phyloP scores from a whole-genome alignment of 805 yeast species.

The Candida alai region DNA sequence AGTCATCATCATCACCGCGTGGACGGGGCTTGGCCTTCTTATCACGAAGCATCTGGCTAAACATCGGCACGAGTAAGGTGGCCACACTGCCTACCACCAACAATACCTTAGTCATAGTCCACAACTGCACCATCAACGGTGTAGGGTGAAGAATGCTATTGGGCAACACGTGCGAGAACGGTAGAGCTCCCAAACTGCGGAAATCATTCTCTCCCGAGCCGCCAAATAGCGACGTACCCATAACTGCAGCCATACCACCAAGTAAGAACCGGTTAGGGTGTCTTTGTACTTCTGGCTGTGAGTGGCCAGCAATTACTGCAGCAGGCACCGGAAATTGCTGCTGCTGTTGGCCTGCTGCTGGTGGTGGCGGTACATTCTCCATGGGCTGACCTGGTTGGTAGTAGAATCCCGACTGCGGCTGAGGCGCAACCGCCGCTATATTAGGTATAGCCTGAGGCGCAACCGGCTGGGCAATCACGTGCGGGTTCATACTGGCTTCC shows the following conservation, averaged over 20 bases:
- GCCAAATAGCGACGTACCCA: slow-evolving; percentile 58
- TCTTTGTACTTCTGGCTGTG: slow-evolving; percentile 5
- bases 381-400: slow-evolving; percentile 14
- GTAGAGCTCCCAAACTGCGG: slow-evolving; percentile 47
- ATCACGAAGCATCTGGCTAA: slow-evolving; percentile 3
- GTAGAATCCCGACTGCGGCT: too few relatives aligned
- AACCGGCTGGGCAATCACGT: background rate
- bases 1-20: background rate
- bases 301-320: slow-evolving; percentile 4
- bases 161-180: slow-evolving; percentile 25
- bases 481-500: slow-evolving; percentile 24
- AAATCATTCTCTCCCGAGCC: slow-evolving; percentile 42
- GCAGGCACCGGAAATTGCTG: slow-evolving; percentile 1
- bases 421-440: too few relatives aligned
- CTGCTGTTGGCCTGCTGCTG: slow-evolving; percentile 9
- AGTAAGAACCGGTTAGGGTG: slow-evolving; percentile 46
- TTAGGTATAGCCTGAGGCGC: background rate
- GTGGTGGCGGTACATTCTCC: slow-evolving; percentile 7
- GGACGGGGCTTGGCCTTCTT: background rate
- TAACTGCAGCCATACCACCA: slow-evolving; percentile 63
- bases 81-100: slow-evolving; percentile 19
- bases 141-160: slow-evolving; percentile 15
- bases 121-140: slow-evolving; percentile 21
- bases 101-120: slow-evolving; percentile 19
- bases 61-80: slow-evolving; percentile 14